Evolutionary conservation across 768 basidiomycete species (phyloP).

Genomic region (Phanerodontia chrysosporium): DNA sequence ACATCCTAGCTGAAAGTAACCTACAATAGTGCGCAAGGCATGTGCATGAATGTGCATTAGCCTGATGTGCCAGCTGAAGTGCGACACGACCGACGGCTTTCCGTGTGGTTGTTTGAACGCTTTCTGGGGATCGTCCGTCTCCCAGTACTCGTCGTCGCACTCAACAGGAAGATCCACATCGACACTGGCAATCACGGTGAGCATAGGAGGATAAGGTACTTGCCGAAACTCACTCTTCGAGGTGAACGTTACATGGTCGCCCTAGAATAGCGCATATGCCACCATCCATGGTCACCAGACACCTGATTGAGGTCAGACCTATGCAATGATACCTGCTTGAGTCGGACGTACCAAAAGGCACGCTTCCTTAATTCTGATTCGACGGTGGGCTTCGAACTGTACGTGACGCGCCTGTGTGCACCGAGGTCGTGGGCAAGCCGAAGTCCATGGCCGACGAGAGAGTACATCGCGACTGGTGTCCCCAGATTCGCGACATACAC

Average conservation of each 20-base stretch:
- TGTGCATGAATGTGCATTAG: constrained; percentile 65
- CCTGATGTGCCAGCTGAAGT: constrained; percentile 57
- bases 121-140: constrained; percentile 44
- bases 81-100: constrained; percentile 48
- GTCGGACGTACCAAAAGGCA: constrained; percentile 62
- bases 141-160: constrained; percentile 78
- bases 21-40: constrained; percentile 58
- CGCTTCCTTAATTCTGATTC: constrained; percentile 77
- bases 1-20: constrained; percentile 11
- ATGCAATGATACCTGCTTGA: too few relatives aligned
- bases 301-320: too few relatives aligned
- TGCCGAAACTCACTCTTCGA: constrained; percentile 48
- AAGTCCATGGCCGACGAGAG: constrained; percentile 40
- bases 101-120: constrained; percentile 59
- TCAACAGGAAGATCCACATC: constrained; percentile 72
- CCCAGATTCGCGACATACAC: constrained; percentile 5
- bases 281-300: too few relatives aligned
- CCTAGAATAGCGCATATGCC: too few relatives aligned
- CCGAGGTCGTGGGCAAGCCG: constrained; percentile 60
- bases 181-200: not conserved
- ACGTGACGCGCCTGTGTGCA: constrained; percentile 63
- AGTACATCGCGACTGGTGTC: constrained; percentile 1
- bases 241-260: too few relatives aligned
- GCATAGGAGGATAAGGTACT: constrained; percentile 26
- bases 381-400: constrained; percentile 38